Base-by-base conservation (phyloP, 1,284 basidiomycete species). In the Tylopilus sp. region DNA sequence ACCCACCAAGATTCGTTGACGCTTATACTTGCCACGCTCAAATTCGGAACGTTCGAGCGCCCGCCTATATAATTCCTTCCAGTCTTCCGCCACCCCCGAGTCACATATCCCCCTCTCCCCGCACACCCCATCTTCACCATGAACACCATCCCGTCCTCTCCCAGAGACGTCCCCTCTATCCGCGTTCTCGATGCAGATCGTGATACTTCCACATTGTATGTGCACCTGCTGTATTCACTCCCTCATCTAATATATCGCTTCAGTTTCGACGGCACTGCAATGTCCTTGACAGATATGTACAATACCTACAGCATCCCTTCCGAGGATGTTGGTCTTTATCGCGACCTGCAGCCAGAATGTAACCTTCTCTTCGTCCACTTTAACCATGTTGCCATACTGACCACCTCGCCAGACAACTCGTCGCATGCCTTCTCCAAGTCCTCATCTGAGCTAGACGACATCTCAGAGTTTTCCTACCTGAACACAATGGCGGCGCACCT, bases 381-480 rank as follows among this genome's bases (percentile, higher is more conserved):
- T 17, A 38, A 3, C 15, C n/a, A 38, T 49, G 2, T 37, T 59
- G 54, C 54, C 61, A 58, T 51, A 52, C 61, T 64, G 43, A 64
- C 18, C 35, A 14, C 29, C 18, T 30, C 31, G 10, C n/a, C 15
- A 67, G 61, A 36, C 17, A 10, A 17, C 17, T 0, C 33, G n/a
- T 5, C n/a, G 0, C 20, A 30, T 12, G 2, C 17, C 31, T 18
- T 6, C 6, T 6, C 34, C 4, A 37, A 7, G 4, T 2, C 26
- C 29, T 4, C 50, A 1, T 2, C 50, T 1, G 61, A 62, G 0
- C 46, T 61, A 2, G 63, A 63, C 0, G 61, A 60, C 7, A 55
- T 63, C 1, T 1, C 52, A n/a, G 65, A 63, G 17, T 24, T 67
- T 15, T 41, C 63, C 0, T 41, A 61, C 14, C 33, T 66, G 8